phyloP scores from a whole-genome alignment of 2,329 filamentous ascomycete genomes.

The Helotiales sp. region DNA sequence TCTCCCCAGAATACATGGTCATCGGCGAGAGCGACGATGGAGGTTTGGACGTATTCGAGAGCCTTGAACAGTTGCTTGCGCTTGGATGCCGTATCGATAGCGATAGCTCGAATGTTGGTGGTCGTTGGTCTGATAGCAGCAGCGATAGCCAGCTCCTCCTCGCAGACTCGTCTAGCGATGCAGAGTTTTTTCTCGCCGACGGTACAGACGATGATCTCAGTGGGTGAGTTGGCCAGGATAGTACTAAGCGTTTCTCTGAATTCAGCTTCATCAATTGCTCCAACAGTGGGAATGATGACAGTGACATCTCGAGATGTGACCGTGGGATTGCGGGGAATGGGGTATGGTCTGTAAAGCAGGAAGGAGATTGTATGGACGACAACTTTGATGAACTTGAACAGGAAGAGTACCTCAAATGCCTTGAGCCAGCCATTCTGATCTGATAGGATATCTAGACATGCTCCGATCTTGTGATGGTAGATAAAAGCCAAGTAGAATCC shows the following conservation, averaged over 20 bases:
- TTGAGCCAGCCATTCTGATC: constrained; percentile 4
- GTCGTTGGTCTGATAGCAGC: neutral
- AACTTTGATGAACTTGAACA: constrained; percentile 34
- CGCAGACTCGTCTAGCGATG: neutral
- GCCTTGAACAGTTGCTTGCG: constrained; percentile 29
- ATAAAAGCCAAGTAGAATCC: neutral
- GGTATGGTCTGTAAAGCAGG: constrained; percentile 8
- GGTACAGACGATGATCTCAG: constrained; percentile 29
- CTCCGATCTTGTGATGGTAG: neutral
- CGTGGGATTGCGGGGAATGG: constrained; percentile 7
- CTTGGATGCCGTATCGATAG: constrained; percentile 16
- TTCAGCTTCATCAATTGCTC: constrained; percentile 23
- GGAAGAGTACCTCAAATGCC: constrained; percentile 19
- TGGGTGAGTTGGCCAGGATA: constrained; percentile 25
- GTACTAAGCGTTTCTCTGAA: constrained; percentile 19
- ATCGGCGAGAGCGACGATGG: constrained; percentile 29
- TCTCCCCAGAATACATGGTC: constrained; percentile 33
- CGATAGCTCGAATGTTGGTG: neutral
- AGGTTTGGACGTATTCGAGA: constrained; percentile 20
- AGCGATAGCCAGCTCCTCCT: neutral
- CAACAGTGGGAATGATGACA: constrained; percentile 33
- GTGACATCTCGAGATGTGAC: constrained; percentile 30
- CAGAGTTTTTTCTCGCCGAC: constrained; percentile 19
- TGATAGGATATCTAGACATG: neutral
- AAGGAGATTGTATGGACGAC: constrained; percentile 31